These are phyloP conservation scores for Aspergillus aculeatus DNA, from an alignment of 2,329 filamentous ascomycete species.

Conservation along the genomic window DNA sequence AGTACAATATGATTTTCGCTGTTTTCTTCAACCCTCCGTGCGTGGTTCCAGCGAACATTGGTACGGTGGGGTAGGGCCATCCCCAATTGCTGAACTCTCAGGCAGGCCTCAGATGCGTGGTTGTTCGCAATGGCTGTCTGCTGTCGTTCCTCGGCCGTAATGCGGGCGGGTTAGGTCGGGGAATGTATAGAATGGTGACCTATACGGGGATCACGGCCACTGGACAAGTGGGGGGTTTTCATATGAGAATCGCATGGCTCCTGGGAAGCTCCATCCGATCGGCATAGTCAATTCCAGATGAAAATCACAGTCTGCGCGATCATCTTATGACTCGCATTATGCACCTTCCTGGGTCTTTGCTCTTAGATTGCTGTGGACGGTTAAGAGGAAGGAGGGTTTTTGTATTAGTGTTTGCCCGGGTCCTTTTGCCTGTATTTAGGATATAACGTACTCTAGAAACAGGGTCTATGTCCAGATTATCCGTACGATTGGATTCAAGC, in stretches of 20 bases:
- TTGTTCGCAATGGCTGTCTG: background rate
- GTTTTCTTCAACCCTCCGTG: slow-evolving; percentile 31
- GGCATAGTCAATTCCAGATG: no score
- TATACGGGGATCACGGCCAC: background rate
- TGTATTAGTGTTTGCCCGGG: background rate
- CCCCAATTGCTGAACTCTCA: background rate
- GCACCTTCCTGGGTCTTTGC: no score
- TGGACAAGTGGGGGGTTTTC: background rate
- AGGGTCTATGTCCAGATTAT: no score
- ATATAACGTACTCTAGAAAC: no score
- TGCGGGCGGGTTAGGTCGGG: background rate
- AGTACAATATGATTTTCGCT: slow-evolving; percentile 38
- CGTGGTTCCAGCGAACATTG: slow-evolving; percentile 8
- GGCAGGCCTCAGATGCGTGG: background rate
- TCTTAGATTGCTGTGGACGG: no score
- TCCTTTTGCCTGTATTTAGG: background rate
- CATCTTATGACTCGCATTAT: no score
- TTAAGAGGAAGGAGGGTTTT: no score
- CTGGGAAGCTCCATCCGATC: no score
- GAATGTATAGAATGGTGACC: background rate
- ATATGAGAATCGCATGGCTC: background rate
- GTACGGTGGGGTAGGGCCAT: slow-evolving; percentile 9
- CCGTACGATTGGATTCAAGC: no score
- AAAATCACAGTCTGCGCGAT: no score
- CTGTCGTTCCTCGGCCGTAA: background rate